Evolutionary conservation across 805 yeast genomes (phyloP).

Genomic region (Teunomyces gatunensis): DNA sequence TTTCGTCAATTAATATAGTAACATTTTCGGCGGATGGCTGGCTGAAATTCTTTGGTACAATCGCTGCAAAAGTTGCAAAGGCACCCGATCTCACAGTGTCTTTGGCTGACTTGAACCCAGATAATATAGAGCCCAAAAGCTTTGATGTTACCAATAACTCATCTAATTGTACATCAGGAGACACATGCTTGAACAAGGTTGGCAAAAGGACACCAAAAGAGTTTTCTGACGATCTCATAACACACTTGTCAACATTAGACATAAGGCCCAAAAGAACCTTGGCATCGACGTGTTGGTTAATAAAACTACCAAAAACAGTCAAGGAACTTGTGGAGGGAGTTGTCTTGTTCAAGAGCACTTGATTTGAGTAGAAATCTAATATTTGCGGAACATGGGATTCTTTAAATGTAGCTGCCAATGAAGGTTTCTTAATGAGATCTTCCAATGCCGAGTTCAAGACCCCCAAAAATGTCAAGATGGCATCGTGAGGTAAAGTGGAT

Average conservation of each 20-base stretch:
- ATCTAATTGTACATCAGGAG: slow-evolving; percentile 38
- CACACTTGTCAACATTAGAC: slow-evolving; percentile 69
- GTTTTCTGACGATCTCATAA: slow-evolving; percentile 74
- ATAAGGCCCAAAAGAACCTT: slow-evolving; percentile 28
- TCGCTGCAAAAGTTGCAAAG: slow-evolving; percentile 26
- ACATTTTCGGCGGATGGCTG: slow-evolving; percentile 17
- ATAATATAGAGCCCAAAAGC: slow-evolving; percentile 24
- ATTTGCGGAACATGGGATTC: slow-evolving; percentile 7
- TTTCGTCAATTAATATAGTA: slow-evolving; percentile 46
- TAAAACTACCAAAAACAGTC: slow-evolving; percentile 42
- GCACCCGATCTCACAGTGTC: slow-evolving; percentile 57
- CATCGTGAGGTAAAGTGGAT: slow-evolving; percentile 6
- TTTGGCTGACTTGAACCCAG: slow-evolving; percentile 69
- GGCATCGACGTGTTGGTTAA: slow-evolving; percentile 40
- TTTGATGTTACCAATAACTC: slow-evolving; percentile 35
- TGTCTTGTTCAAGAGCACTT: slow-evolving; percentile 45
- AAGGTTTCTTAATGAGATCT: slow-evolving; percentile 26
- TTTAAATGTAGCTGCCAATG: slow-evolving; percentile 12
- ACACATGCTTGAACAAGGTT: slow-evolving; percentile 37
- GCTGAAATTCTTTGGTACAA: slow-evolving; percentile 18
- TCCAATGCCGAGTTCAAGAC: slow-evolving; percentile 21
- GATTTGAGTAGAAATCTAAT: slow-evolving; percentile 29
- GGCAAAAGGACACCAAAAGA: slow-evolving; percentile 58
- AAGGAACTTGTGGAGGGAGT: slow-evolving; percentile 36
- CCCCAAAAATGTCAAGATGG: slow-evolving; percentile 21